These are phyloP conservation scores for Cercophora newfieldiana DNA, from an alignment of 495 filamentous ascomycete genomes.

Conservation along the genomic window DNA sequence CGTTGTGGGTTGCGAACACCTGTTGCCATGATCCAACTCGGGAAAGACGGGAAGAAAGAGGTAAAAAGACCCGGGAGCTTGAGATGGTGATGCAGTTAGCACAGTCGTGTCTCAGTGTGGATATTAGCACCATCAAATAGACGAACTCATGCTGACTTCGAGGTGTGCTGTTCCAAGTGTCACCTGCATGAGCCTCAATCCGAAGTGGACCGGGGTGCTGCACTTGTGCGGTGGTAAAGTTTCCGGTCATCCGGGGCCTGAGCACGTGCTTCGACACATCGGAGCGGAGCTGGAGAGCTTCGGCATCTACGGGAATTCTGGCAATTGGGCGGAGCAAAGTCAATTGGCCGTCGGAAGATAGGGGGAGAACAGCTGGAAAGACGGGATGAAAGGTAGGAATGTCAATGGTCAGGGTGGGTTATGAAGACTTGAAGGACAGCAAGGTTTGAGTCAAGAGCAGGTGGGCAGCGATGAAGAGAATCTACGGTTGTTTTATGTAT, in stretches of 20 bases:
- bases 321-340: background rate
- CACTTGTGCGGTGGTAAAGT: background rate
- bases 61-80: no score
- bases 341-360: background rate
- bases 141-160: no score
- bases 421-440: background rate
- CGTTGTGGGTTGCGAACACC: no score
- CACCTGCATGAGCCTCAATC: background rate
- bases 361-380: background rate
- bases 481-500: constrained; percentile 6
- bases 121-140: no score
- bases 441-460: background rate
- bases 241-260: background rate
- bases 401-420: background rate
- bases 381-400: background rate
- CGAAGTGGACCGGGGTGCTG: background rate
- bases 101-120: no score
- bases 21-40: no score
- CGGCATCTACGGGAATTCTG: background rate
- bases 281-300: background rate
- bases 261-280: background rate
- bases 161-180: no score
- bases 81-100: no score
- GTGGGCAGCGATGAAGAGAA: background rate
- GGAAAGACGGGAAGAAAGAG: no score